phyloP scores from a whole-genome alignment of 1,284 basidiomycete genomes.

The Ceratorhiza oryzae-sativae region DNA sequence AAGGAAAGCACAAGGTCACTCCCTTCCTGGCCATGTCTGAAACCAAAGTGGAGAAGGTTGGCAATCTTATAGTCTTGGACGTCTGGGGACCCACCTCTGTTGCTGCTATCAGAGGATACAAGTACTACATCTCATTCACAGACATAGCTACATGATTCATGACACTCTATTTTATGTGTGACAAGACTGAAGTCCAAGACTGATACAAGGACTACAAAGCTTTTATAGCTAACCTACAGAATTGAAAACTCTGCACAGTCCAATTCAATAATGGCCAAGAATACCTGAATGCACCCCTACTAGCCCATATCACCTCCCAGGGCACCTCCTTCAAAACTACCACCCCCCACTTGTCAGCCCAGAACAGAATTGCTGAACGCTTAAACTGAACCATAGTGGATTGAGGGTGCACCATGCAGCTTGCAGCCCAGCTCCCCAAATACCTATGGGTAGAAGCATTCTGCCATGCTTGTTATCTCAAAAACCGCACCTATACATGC shows the following conservation, averaged over 20 bases:
- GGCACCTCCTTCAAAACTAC: no score
- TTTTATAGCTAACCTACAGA: no score
- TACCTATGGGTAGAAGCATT: slow-evolving; percentile 39
- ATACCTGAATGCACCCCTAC: no score
- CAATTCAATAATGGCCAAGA: no score
- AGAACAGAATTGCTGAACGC: slow-evolving; percentile 42
- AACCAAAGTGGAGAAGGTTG: no score
- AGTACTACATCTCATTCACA: no score
- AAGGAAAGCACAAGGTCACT: neutral
- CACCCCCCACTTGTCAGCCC: slow-evolving; percentile 37
- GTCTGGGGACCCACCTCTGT: neutral
- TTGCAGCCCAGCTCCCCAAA: slow-evolving; percentile 24
- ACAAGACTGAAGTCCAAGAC: neutral
- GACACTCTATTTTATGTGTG: no score
- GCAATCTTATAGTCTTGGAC: neutral
- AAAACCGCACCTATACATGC: slow-evolving; percentile 38
- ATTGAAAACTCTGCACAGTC: no score
- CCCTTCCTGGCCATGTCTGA: neutral
- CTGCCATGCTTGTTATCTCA: slow-evolving; percentile 23
- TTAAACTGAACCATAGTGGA: slow-evolving; percentile 28
- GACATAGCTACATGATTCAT: neutral
- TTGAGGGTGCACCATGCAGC: slow-evolving; percentile 19
- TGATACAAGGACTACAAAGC: no score
- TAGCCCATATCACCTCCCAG: slow-evolving; percentile 1
- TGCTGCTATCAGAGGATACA: neutral